Evolutionary conservation across 148 eudicot genomes (phyloP).

Genomic region (Mesembryanthemum crystallinum): DNA sequence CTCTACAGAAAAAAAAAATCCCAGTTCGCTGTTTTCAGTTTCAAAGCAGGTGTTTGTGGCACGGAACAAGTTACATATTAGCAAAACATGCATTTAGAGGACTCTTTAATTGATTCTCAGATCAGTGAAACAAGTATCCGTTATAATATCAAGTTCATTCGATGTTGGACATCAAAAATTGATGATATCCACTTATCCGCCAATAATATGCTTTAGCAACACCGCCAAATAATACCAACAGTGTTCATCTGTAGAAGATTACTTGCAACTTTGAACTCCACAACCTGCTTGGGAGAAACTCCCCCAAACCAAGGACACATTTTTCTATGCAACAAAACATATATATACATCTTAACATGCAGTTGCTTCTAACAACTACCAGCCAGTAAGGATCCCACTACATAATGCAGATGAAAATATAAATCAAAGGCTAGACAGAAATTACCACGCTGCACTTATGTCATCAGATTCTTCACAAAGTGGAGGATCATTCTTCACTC

Average conservation of each 20-base stretch:
- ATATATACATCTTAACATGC: neutral
- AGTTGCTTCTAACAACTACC: neutral
- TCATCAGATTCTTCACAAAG: conserved; percentile 47
- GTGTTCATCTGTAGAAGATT: neutral
- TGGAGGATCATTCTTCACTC: conserved; percentile 44
- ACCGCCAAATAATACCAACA: too few species aligned
- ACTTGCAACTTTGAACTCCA: neutral
- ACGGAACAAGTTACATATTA: too few species aligned
- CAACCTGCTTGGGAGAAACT: neutral
- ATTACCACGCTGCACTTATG: conserved; percentile 62
- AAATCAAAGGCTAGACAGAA: conserved; percentile 7
- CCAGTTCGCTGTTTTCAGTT: too few species aligned
- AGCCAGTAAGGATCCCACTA: neutral
- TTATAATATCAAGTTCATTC: too few species aligned
- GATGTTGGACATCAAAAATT: too few species aligned
- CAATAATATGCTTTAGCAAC: too few species aligned
- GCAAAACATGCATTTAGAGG: too few species aligned
- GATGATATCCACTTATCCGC: too few species aligned
- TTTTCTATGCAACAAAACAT: neutral
- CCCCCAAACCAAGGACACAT: neutral
- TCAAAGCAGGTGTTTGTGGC: too few species aligned
- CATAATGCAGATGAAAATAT: neutral
- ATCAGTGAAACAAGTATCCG: too few species aligned
- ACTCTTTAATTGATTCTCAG: too few species aligned
- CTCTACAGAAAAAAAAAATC: too few species aligned